Base-by-base conservation (phyloP, 2,329 filamentous ascomycete genomes). In the Ascochyta fabae region DNA sequence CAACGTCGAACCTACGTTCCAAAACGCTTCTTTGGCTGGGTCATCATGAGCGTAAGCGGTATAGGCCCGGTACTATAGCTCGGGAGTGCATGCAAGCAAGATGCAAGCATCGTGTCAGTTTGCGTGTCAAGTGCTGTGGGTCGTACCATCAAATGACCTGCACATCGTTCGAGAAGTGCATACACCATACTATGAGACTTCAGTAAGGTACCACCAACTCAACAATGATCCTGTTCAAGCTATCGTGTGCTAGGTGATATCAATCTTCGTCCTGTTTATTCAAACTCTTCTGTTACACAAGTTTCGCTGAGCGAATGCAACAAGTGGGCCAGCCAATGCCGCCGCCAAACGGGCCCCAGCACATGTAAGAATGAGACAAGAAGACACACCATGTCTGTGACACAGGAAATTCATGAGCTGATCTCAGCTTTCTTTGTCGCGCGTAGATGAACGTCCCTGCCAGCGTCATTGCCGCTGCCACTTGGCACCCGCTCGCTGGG, bases 81-180 rank as follows among this genome's bases (percentile, higher is more conserved):
- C 46, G 35, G 41, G 29, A 41, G 13, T 4, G 36, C 42, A 56
- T 42, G 53, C 47, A 51, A 34, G 16, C 38, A 42, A 24, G 24
- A 51, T 42, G 53, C 42, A 43, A 39, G 16, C 38, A 38, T 47
- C 42, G 36, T 38, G 26, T 46, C 53, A 55, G 40, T 5, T 22
- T 26, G 46, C 41, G 41, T 48, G 34, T 29, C 27, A 29, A 29
- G 27, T 29, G 27, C 27, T 29, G 27, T 29, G 27, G 27, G 27
- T 31, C 29, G 29, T 12, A 15, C 29, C 29, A 13, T 31, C 29
- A 12, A 13, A 31, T 31, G 29, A 31, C 29, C 29, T 31, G 29
- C 29, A 31, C 29, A 31, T 31, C 29, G 29, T 31, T 31, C 29
- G 29, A 31, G 29, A 31, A 31, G 29, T 31, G 29, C 29, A 31